phyloP scores from a whole-genome alignment of 2,329 filamentous ascomycete species.

The Calonectria honghensis region DNA sequence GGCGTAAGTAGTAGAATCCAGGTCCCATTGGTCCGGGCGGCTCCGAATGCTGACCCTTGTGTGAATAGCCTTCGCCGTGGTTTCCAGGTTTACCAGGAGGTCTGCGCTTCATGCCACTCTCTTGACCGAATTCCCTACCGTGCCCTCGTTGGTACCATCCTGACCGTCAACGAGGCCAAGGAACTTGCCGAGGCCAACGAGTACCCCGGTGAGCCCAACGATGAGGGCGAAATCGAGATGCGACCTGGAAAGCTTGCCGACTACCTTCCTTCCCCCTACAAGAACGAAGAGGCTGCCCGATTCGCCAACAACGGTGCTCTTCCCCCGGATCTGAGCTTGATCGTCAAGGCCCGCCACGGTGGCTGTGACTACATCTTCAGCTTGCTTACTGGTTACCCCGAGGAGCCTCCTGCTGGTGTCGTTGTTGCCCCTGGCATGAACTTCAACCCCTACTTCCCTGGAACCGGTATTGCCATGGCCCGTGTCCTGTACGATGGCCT shows the following conservation, averaged over 20 bases:
- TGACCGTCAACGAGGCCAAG: slow-evolving; percentile 99
- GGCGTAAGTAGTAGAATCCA: slow-evolving; percentile 81
- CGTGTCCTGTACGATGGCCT: slow-evolving; percentile 98
- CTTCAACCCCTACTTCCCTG: slow-evolving; percentile 99
- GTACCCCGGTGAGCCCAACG: slow-evolving; percentile 98
- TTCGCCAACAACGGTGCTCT: slow-evolving; percentile 99
- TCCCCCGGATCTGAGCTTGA: slow-evolving; percentile 97
- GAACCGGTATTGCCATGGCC: slow-evolving; percentile 98
- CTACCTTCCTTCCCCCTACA: slow-evolving; percentile 96
- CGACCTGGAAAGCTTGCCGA: slow-evolving; percentile 98
- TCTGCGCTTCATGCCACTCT: slow-evolving; percentile 98
- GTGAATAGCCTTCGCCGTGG: slow-evolving; percentile 89
- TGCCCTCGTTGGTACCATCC: slow-evolving; percentile 88
- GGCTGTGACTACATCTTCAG: slow-evolving; percentile 99
- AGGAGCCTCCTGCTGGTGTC: slow-evolving; percentile 94
- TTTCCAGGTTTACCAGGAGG: slow-evolving; percentile 99
- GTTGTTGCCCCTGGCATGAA: slow-evolving; percentile 92
- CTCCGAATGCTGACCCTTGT: slow-evolving; percentile 43
- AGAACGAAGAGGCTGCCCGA: slow-evolving; percentile 98
- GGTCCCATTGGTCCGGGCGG: slow-evolving; percentile 31
- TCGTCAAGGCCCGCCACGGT: slow-evolving; percentile 97
- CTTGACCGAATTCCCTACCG: slow-evolving; percentile 96
- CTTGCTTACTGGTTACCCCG: slow-evolving; percentile 96
- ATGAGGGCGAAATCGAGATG: slow-evolving; percentile 98
- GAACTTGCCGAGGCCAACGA: slow-evolving; percentile 97